Conservation (phyloP, 2,329 filamentous ascomycete genomes). For the Chaetomiaceae sp. region DNA sequence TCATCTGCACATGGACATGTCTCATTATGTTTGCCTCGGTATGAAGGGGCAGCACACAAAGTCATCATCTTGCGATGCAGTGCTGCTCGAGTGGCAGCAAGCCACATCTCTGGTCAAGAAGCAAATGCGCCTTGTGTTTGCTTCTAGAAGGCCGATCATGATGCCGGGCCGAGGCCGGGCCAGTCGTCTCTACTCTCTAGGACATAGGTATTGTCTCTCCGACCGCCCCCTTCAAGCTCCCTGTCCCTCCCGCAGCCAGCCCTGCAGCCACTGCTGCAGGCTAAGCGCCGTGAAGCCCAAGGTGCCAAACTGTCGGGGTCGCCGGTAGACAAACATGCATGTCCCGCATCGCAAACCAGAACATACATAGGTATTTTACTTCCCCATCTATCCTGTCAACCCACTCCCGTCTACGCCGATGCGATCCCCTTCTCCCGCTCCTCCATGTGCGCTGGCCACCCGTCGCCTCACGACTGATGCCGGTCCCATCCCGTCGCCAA, state of each 20-base stretch:
- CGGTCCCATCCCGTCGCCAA: neutral
- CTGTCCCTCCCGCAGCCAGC: neutral
- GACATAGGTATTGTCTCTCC: too few species aligned
- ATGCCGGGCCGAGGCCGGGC: neutral
- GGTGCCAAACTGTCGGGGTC: conserved; percentile 14
- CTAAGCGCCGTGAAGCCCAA: conserved; percentile 9
- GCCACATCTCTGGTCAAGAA: neutral
- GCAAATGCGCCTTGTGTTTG: neutral
- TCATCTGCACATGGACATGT: too few species aligned
- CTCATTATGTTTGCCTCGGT: too few species aligned
- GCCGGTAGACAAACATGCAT: conserved; percentile 4
- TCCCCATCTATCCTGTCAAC: neutral
- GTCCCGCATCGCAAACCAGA: neutral
- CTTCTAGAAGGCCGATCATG: neutral
- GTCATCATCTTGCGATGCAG: neutral
- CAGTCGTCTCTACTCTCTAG: too few species aligned
- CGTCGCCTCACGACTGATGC: conserved; percentile 5
- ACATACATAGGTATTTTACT: conserved; percentile 6
- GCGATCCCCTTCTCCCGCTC: neutral
- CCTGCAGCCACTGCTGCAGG: conserved; percentile 3
- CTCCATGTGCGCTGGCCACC: neutral
- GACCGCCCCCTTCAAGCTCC: neutral
- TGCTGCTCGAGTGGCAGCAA: neutral
- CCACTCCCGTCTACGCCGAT: neutral
- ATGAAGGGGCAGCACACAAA: neutral